Percentiles rank a stretch among this genome's conserved stretches.
These are phyloP conservation scores for Diaporthe sp. DNA, from an alignment of 2,329 filamentous ascomycete genomes.

Conservation along the genomic window DNA sequence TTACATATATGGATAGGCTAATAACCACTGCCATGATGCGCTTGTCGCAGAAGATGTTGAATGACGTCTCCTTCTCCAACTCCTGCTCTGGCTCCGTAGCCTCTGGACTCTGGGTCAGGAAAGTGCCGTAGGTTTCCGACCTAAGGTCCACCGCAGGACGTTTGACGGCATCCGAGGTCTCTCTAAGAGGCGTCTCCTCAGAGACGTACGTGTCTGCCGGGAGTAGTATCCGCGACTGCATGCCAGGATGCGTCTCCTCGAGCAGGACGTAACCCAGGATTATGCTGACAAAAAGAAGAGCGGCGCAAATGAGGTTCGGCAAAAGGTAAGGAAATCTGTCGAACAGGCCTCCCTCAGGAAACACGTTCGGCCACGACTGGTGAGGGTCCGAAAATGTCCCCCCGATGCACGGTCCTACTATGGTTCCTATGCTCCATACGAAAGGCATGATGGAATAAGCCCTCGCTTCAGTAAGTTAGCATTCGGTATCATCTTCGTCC, in stretches of 20 bases:
- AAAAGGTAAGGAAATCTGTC: slow-evolving; percentile 87
- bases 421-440: slow-evolving; percentile 92
- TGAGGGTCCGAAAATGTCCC: slow-evolving; percentile 87
- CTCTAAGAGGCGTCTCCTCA: slow-evolving; percentile 81
- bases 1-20: slow-evolving; percentile 83
- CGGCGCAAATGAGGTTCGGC: slow-evolving; percentile 88
- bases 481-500: not conserved
- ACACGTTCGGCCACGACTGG: slow-evolving; percentile 78
- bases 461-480: slow-evolving; percentile 67
- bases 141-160: slow-evolving; percentile 80
- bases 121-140: slow-evolving; percentile 85
- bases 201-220: slow-evolving; percentile 66
- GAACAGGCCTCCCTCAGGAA: slow-evolving; percentile 79
- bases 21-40: slow-evolving; percentile 82
- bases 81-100: slow-evolving; percentile 52
- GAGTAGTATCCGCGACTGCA: slow-evolving; percentile 69
- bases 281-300: slow-evolving; percentile 83
- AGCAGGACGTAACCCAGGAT: slow-evolving; percentile 84
- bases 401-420: slow-evolving; percentile 89
- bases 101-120: slow-evolving; percentile 63
- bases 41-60: slow-evolving; percentile 64
- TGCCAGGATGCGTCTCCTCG: slow-evolving; percentile 90
- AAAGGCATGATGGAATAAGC: slow-evolving; percentile 96
- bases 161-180: slow-evolving; percentile 81
- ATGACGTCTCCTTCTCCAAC: slow-evolving; percentile 48